A percentile compares a stretch with the other conserved stretches of the same genome.
Conservation (phyloP, 345 rosid species). For the Anastatica hierochuntica region DNA sequence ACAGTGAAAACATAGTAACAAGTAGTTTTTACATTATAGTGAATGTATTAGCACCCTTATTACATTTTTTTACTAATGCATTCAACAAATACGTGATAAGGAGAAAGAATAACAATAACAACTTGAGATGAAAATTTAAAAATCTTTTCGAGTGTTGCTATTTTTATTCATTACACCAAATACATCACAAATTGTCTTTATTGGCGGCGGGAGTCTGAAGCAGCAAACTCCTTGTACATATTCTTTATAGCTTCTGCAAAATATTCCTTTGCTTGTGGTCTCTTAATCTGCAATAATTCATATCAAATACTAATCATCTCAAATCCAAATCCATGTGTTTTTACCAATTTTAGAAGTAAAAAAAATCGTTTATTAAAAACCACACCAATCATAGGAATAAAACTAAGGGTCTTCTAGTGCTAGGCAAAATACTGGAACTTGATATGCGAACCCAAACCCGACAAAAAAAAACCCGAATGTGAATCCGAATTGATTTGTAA, state of each 20-base stretch:
- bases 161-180: neutral
- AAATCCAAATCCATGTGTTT: too few species aligned
- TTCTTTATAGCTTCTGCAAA: slow-evolving; percentile 52
- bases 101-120: slow-evolving; percentile 3
- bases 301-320: neutral
- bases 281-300: slow-evolving; percentile 52
- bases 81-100: slow-evolving; percentile 9
- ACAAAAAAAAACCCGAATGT: too few species aligned
- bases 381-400: too few species aligned
- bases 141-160: too few species aligned
- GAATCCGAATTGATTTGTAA: too few species aligned
- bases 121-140: too few species aligned
- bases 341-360: too few species aligned
- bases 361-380: too few species aligned
- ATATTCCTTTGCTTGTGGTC: slow-evolving; percentile 89
- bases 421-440: too few species aligned
- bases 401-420: too few species aligned
- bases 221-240: slow-evolving; percentile 65
- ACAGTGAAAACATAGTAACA: too few species aligned
- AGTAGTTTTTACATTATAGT: neutral
- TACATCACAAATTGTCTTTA: slow-evolving; percentile 16
- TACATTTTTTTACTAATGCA: slow-evolving; percentile 3
- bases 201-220: slow-evolving; percentile 48
- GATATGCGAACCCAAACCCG: too few species aligned
- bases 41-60: slow-evolving; percentile 11